Evolutionary conservation across 1,139 yeast species (phyloP).

Genomic region (Diutina rugosa): DNA sequence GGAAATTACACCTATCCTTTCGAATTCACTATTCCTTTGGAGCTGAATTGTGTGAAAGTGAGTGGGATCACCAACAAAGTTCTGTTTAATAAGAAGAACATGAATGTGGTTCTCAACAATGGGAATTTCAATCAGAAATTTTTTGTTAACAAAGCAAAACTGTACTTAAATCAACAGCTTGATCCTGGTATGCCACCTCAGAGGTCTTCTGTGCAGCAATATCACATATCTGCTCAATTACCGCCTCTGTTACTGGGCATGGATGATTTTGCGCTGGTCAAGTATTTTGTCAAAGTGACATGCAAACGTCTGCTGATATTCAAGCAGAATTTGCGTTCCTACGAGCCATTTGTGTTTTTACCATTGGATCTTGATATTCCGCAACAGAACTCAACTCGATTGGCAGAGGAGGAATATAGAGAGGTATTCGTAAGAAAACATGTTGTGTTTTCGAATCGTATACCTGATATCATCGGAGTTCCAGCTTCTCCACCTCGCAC

Average conservation of each 20-base stretch:
- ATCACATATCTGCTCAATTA: conserved; percentile 30
- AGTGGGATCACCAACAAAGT: conserved; percentile 30
- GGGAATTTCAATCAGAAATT: conserved; percentile 17
- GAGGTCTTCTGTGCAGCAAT: conserved; percentile 5
- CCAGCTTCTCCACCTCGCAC: not conserved
- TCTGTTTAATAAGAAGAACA: conserved; percentile 18
- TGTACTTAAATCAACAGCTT: not conserved
- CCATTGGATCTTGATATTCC: conserved; percentile 34
- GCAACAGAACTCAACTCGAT: conserved; percentile 11
- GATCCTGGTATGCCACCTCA: not conserved
- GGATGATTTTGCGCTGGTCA: conserved; percentile 32
- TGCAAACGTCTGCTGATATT: conserved; percentile 42
- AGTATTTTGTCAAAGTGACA: conserved; percentile 47
- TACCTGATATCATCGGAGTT: conserved; percentile 34
- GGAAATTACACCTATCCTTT: conserved; percentile 51
- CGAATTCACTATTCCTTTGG: conserved; percentile 39
- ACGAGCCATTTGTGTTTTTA: conserved; percentile 38
- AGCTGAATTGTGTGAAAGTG: conserved; percentile 30
- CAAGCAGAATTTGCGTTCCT: conserved; percentile 34
- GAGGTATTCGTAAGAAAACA: conserved; percentile 31
- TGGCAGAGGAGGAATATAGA: conserved; percentile 15
- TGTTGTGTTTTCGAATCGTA: conserved; percentile 21
- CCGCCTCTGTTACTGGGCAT: conserved; percentile 46
- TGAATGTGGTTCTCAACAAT: conserved; percentile 22
- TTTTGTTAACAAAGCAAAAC: conserved; percentile 7